Base-by-base conservation (phyloP, 192 early-diverging fungal species). In the Entophlyctis helioformis region DNA sequence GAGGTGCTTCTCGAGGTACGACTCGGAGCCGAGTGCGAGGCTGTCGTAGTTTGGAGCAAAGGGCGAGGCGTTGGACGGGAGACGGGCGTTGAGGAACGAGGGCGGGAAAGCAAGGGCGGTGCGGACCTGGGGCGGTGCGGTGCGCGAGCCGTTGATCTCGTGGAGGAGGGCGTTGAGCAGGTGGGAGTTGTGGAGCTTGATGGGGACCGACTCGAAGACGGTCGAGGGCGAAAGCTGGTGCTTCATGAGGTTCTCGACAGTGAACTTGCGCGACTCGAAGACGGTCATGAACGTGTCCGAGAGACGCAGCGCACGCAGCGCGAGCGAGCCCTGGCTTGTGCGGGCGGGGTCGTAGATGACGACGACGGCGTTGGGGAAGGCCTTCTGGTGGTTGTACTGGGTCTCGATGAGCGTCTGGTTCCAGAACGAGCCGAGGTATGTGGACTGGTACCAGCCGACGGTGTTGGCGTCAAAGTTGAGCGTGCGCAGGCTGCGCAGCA, bases 391-490 rank as follows among this genome's bases (percentile, higher is more conserved):
- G 56, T 81, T 82, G 46, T 74, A 82, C 67, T 92, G 88, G 21
- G 80, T 83, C 39, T 97, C 91, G 58, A 99, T 74, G 55, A 96
- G 64, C 26, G 75, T 78, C 63, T 84, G 76, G 64, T 90, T 85
- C 76, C 91, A 81, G 60, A 91, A 91, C 51, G 82, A 81, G 49
- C 84, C 85, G 53, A 93, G 64, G 43, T 84, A 74, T 25, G 91
- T 82, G 21, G 89, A 88, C 57, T 89, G 89, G 67, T 97, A 71
- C 89, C 95, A 93, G 19, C 96, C 96, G 28, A 96, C 92, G 36
- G 89, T 84, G 74, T 91, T 93, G 55, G 86, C 83, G 56, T 99
- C 96, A 36, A 84, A 87, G 62, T 96, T 94, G 47, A 96, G 82
- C 44, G 88, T 82, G 45, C 86, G 80, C 59, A 99, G 74, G 55